These are phyloP conservation scores for Russula dissimulans DNA, from an alignment of 768 basidiomycete species.

Conservation along the genomic window DNA sequence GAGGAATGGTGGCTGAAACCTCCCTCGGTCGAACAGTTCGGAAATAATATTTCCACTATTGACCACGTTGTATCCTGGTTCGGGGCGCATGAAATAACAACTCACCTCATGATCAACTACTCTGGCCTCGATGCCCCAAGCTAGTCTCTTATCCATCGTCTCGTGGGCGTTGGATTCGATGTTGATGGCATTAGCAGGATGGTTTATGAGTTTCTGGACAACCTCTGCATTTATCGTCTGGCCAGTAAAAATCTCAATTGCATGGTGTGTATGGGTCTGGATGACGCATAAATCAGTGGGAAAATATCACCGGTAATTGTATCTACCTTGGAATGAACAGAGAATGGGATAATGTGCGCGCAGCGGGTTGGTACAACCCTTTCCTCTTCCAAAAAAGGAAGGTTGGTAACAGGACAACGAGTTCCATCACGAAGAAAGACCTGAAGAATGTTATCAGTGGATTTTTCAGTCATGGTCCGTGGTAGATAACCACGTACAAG, in stretches of 20 bases:
- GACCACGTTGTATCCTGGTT: not conserved
- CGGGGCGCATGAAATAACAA: too few relatives aligned
- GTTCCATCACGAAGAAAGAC: not conserved
- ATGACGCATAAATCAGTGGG: not conserved
- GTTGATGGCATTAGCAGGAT: not conserved
- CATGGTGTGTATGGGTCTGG: too few relatives aligned
- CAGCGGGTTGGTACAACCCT: not conserved
- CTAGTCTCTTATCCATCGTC: not conserved
- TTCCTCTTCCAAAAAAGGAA: not conserved
- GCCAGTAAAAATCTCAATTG: too few relatives aligned
- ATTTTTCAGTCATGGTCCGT: not conserved
- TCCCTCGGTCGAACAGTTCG: not conserved
- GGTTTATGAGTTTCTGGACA: too few relatives aligned
- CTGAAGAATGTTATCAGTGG: not conserved
- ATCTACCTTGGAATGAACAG: not conserved
- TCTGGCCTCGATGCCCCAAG: not conserved
- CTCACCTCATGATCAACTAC: not conserved
- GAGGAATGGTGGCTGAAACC: not conserved
- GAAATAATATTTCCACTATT: not conserved
- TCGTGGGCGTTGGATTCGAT: not conserved
- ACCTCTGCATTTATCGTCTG: too few relatives aligned
- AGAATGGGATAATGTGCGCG: not conserved
- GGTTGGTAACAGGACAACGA: not conserved
- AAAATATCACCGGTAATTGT: not conserved
- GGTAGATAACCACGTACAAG: not conserved